phyloP scores from a whole-genome alignment of 2,329 filamentous ascomycete genomes.

The Capronia americana region DNA sequence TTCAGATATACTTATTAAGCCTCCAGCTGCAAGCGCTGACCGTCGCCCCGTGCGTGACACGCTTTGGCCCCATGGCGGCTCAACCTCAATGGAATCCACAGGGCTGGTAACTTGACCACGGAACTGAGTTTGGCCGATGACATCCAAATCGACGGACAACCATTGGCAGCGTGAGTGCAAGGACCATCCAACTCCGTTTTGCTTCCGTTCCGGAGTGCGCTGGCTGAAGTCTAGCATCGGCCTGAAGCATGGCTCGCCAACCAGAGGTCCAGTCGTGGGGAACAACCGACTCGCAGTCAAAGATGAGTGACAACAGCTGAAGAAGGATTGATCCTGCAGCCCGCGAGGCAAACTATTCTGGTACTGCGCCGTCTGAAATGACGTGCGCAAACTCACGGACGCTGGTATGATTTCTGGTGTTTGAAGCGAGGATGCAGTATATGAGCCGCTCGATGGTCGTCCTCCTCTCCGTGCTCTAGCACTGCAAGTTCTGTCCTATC shows the following conservation, averaged over 20 bases:
- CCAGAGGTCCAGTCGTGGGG: not conserved
- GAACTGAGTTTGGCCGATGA: not conserved
- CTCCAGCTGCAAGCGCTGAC: not conserved
- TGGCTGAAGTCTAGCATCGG: not conserved
- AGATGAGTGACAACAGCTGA: not conserved
- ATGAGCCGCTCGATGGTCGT: not conserved
- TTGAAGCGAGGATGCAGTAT: not conserved
- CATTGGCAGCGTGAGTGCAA: not conserved
- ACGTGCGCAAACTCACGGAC: not conserved
- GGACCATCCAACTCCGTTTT: not conserved
- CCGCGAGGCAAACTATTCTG: not conserved
- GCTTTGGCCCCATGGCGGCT: not conserved
- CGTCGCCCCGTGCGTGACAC: not conserved
- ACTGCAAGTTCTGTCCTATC: not conserved
- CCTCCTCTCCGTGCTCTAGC: not conserved
- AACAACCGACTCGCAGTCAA: not conserved
- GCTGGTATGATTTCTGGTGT: not conserved
- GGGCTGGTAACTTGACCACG: not conserved
- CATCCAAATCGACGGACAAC: not conserved
- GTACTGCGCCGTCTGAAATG: not conserved
- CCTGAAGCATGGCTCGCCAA: not conserved
- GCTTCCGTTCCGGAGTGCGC: not conserved
- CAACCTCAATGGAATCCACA: not conserved
- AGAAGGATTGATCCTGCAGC: not conserved
- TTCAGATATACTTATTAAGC: not conserved